Evolutionary conservation across 192 early-diverging fungal genomes (phyloP).

Genomic region (Coemansia sp.): DNA sequence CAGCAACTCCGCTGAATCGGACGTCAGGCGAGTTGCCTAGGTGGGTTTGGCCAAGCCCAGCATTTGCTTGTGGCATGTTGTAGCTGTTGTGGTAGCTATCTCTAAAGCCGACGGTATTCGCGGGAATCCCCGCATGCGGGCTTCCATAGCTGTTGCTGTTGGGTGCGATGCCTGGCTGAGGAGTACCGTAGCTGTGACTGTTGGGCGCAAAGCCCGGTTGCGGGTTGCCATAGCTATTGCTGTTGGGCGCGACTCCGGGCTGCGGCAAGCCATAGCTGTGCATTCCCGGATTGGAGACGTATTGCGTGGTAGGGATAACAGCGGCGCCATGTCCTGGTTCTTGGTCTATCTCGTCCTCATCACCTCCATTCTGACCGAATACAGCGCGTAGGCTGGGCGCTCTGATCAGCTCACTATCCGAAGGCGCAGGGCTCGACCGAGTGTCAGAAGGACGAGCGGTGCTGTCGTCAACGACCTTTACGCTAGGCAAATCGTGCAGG

Average conservation of each 20-base stretch:
- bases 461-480: slow-evolving; percentile 8
- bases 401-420: background rate
- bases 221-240: slow-evolving; percentile 1
- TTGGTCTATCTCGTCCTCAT: background rate
- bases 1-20: background rate
- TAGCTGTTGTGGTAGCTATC: slow-evolving; percentile 3
- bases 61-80: background rate
- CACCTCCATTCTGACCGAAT: background rate
- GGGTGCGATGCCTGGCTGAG: background rate
- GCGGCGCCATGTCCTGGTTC: background rate
- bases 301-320: background rate
- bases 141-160: slow-evolving; percentile 7
- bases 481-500: slow-evolving; percentile 4
- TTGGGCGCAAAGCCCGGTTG: background rate
- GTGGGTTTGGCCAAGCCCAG: background rate
- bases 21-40: background rate
- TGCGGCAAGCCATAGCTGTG: background rate
- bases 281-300: background rate
- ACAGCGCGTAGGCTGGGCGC: background rate
- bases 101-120: background rate
- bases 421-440: background rate
- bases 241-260: background rate
- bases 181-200: background rate
- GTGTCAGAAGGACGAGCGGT: background rate
- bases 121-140: background rate